These are phyloP conservation scores for Citeromyces matritensis DNA, from an alignment of 805 yeast species.

Conservation along the genomic window DNA sequence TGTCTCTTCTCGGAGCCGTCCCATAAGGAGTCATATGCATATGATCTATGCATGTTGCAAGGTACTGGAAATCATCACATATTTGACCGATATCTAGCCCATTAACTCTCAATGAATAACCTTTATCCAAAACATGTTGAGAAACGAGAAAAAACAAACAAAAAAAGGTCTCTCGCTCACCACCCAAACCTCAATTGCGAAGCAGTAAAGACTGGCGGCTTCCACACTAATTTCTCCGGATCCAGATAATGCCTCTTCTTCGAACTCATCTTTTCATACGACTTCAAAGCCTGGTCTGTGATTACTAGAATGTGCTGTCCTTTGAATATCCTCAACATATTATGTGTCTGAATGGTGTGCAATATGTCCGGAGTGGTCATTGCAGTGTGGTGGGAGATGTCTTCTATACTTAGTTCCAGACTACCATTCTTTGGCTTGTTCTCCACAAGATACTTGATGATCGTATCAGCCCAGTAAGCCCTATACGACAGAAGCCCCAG, in stretches of 20 bases:
- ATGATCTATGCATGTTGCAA: too few relatives aligned
- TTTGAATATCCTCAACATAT: slow-evolving; percentile 80
- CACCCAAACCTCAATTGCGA: slow-evolving; percentile 93
- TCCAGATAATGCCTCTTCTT: slow-evolving; percentile 64
- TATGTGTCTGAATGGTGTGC: slow-evolving; percentile 84
- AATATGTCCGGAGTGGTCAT: slow-evolving; percentile 95
- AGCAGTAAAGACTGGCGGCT: slow-evolving; percentile 92
- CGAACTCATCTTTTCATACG: slow-evolving; percentile 52
- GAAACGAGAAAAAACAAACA: slow-evolving; percentile 3
- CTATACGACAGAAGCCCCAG: slow-evolving; percentile 86
- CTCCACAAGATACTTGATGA: slow-evolving; percentile 61
- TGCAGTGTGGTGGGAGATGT: slow-evolving; percentile 69
- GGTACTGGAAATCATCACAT: too few relatives aligned
- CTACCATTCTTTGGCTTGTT: too few relatives aligned
- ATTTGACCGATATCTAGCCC: too few relatives aligned
- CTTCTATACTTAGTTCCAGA: slow-evolving; percentile 72
- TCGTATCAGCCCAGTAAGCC: slow-evolving; percentile 91
- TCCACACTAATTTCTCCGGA: slow-evolving; percentile 68
- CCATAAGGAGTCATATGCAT: too few relatives aligned
- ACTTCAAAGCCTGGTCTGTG: slow-evolving; percentile 67
- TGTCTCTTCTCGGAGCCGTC: too few relatives aligned
- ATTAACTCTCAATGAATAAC: too few relatives aligned
- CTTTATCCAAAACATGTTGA: slow-evolving; percentile 2
- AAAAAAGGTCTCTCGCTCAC: slow-evolving; percentile 25
- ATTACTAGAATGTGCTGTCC: slow-evolving; percentile 88